Base-by-base conservation (phyloP, 2,329 filamentous ascomycete species). In the Aspergillus pseudonomiae region DNA sequence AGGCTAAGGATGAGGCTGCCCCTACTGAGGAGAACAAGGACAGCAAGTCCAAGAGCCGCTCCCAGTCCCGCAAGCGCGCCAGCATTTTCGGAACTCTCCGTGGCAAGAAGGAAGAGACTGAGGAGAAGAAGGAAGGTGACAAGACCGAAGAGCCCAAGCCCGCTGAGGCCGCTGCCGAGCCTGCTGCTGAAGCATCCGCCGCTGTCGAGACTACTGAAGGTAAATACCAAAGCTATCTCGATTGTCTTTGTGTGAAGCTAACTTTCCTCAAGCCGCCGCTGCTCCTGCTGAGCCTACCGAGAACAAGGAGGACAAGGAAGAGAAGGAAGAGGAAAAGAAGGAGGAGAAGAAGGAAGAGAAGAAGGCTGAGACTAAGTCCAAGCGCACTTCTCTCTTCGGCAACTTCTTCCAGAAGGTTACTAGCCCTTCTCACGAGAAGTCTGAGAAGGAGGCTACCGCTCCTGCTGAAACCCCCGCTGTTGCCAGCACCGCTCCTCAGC, bases 321-420 rank as follows among this genome's bases (percentile, higher is more conserved):
- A 64, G 16, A 45, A 58, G 57, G 30, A 62, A 85, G 82, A 82
- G 81, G 78, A 87, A 55, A 48, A 57, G 34, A 63, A 67, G 43
- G 68, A 71, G 48, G 66, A 73, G 63, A 66, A 66, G 59, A 68
- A 73, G 60, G 70, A 75, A 60, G 71, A 74, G 63, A 68, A 68
- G 71, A 80, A 81, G 63, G 74, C 78, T 50, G 78, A 76, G 64
- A 73, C 82, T 64, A 87, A 89, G 80, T 69, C 81, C 80, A 96
- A 96, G 91, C 91, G 93, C 79, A 88, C 89, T 80, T 95, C 92
- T 69, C 89, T 94, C 74, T 96, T 96, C 80, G 88, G 88, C 72
- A 89, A 88, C 74, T 88, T 92, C 76, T 86, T 85, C 80, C 91
- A 92, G 86, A 94, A 94, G 85, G 78, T 81, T 57, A 73, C 75